Percentiles rank a stretch among this genome's conserved stretches.
Conservation (phyloP, 2,329 filamentous ascomycete genomes). For the Epichloe sylvatica region DNA sequence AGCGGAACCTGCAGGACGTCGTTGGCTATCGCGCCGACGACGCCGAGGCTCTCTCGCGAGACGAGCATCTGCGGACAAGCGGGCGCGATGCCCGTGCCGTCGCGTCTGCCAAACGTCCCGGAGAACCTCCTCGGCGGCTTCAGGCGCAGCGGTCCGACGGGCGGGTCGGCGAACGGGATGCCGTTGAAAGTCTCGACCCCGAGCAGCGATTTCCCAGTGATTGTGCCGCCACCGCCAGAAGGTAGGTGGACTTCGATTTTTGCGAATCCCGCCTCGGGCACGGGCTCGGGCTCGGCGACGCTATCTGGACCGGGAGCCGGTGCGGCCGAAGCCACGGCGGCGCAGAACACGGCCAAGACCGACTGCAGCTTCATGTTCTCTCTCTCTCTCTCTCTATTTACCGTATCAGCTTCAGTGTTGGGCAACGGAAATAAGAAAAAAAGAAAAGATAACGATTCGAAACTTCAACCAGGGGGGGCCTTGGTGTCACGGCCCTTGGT, state of each 20-base stretch:
- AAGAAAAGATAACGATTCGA: too few species aligned
- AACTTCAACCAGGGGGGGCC: too few species aligned
- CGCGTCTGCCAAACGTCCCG: constrained; percentile 42
- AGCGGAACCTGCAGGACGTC: constrained; percentile 40
- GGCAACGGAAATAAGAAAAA: too few species aligned
- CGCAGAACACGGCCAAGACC: constrained; percentile 3
- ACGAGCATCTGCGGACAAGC: constrained; percentile 62
- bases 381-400: not conserved
- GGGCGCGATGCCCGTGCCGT: constrained; percentile 42
- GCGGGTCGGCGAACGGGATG: constrained; percentile 62
- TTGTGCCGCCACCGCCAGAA: constrained; percentile 46
- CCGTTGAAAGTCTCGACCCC: constrained; percentile 56
- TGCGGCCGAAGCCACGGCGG: constrained; percentile 9
- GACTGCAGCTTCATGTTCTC: not conserved
- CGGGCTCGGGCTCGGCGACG: constrained; percentile 13
- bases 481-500: too few species aligned
- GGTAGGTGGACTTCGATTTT: constrained; percentile 39
- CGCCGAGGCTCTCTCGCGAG: constrained; percentile 29
- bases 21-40: constrained; percentile 32
- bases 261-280: constrained; percentile 25
- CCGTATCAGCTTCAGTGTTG: not conserved
- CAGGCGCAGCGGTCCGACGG: constrained; percentile 51
- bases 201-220: constrained; percentile 32
- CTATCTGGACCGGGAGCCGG: constrained; percentile 9
- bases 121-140: constrained; percentile 50